Conservation (phyloP, 2,329 filamentous ascomycete genomes). For the Raffaelea ambrosiae region DNA sequence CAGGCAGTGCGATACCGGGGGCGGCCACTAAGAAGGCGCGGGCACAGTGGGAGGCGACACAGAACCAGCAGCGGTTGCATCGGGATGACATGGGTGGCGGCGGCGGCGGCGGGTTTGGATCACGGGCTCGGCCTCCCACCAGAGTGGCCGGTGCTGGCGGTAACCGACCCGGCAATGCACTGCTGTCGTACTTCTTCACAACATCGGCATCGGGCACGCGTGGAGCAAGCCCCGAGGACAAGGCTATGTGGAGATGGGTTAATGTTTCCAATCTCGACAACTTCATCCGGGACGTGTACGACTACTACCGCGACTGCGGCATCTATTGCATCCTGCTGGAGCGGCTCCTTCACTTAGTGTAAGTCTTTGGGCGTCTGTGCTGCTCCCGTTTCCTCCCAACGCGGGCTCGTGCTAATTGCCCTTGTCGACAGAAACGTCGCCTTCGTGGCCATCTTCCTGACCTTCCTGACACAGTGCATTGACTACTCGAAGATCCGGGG, state of each 20-base stretch:
- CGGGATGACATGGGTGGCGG: slow-evolving; percentile 22
- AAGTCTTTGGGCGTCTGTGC: slow-evolving; percentile 28
- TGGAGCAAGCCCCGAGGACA: slow-evolving; percentile 47
- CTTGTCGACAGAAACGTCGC: slow-evolving; percentile 58
- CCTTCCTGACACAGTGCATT: slow-evolving; percentile 78
- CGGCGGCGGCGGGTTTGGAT: slow-evolving; percentile 16
- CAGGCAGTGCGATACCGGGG: slow-evolving; percentile 25
- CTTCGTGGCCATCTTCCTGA: slow-evolving; percentile 75
- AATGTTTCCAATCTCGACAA: slow-evolving; percentile 84
- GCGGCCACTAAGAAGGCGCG: slow-evolving; percentile 34
- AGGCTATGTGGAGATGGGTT: slow-evolving; percentile 86
- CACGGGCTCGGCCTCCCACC: slow-evolving; percentile 11
- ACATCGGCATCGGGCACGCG: slow-evolving; percentile 6
- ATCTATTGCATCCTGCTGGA: slow-evolving; percentile 77
- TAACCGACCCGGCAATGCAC: slow-evolving; percentile 6
- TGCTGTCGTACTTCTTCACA: slow-evolving; percentile 12
- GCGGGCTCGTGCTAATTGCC: neutral
- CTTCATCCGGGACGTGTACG: slow-evolving; percentile 77
- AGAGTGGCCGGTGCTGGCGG: slow-evolving; percentile 19
- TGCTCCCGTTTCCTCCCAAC: neutral
- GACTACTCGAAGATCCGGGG: slow-evolving; percentile 69
- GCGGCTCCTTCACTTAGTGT: slow-evolving; percentile 64
- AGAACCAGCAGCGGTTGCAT: slow-evolving; percentile 43
- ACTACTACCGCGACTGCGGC: slow-evolving; percentile 76
- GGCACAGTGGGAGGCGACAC: slow-evolving; percentile 46